Conservation (phyloP, 106 monocot genomes). For the Dioscorea zingiberensis region DNA sequence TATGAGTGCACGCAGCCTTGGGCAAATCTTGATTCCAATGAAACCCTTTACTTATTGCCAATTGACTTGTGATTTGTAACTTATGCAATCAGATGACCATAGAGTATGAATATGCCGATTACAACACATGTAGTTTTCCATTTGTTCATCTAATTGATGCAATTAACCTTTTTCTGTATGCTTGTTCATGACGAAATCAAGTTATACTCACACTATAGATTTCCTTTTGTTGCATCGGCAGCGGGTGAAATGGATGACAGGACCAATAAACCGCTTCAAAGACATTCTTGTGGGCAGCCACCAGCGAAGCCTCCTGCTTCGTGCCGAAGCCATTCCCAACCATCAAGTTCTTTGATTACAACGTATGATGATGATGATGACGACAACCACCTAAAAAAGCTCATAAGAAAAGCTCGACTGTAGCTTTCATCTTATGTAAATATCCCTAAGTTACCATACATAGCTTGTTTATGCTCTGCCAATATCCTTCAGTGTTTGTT, state of each 20-base stretch:
- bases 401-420: no score
- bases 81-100: no score
- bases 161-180: neutral
- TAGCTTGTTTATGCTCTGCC: no score
- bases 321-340: conserved; percentile 11
- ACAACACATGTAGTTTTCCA: no score
- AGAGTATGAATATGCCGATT: no score
- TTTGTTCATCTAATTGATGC: neutral
- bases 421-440: no score
- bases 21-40: no score
- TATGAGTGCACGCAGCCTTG: no score
- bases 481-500: no score
- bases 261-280: conserved; percentile 43
- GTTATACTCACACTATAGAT: neutral
- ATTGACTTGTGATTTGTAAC: no score
- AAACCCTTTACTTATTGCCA: no score
- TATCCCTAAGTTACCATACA: no score
- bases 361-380: conserved; percentile 1
- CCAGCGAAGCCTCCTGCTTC: conserved; percentile 15
- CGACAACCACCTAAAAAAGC: neutral
- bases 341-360: conserved; percentile 13
- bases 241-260: conserved; percentile 31
- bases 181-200: neutral
- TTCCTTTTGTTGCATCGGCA: conserved; percentile 8
- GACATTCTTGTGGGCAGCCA: conserved; percentile 26